These are phyloP conservation scores for Colletotrichum sp. DNA, from an alignment of 2,329 filamentous ascomycete genomes.

Conservation along the genomic window DNA sequence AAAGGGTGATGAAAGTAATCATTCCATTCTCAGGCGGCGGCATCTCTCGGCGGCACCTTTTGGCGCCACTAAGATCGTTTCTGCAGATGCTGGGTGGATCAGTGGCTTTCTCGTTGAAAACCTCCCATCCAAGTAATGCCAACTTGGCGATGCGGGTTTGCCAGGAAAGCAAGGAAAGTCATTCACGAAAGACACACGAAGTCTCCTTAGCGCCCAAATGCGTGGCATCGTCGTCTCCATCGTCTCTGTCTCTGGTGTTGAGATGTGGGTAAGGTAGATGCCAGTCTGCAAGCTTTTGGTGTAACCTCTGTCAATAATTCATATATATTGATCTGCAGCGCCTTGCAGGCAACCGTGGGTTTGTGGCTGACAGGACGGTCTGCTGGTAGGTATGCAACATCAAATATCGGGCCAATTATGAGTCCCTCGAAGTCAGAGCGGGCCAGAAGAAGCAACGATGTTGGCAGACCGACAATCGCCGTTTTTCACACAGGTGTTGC, in stretches of 20 bases:
- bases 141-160: neutral
- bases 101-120: neutral
- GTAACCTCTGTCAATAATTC: neutral
- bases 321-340: conserved; percentile 15
- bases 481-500: neutral
- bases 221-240: neutral
- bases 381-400: neutral
- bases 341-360: conserved; percentile 1
- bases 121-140: neutral
- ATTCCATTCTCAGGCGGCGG: neutral
- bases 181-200: neutral
- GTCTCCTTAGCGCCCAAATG: neutral
- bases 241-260: neutral
- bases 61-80: neutral
- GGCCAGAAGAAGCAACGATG: conserved; percentile 5
- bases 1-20: neutral
- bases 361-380: neutral
- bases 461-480: neutral
- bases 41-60: neutral
- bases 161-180: neutral
- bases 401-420: neutral
- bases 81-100: neutral
- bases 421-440: neutral
- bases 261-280: neutral
- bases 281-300: neutral